A percentile compares a stretch with the other conserved stretches of the same genome.
Evolutionary conservation across 139 green algal species (phyloP).

Genomic region (Micromonas pusilla): DNA sequence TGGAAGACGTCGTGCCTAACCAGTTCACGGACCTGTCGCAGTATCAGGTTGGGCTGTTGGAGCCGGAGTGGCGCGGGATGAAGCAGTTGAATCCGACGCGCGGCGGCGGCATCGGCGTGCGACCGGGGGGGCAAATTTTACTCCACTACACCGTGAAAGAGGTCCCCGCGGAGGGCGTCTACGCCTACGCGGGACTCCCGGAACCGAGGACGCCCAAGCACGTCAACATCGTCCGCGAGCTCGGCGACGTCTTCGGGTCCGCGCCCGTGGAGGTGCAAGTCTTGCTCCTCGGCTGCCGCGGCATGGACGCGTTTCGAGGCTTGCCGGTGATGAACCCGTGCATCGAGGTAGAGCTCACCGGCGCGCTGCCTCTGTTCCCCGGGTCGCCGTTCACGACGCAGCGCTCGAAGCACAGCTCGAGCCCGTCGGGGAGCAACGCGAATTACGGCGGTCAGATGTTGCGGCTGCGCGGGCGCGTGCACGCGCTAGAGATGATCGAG

Average conservation of each 20-base stretch:
- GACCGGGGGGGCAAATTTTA: not conserved
- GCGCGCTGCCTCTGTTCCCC: not conserved
- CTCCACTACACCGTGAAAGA: constrained; percentile 12
- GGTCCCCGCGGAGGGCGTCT: not conserved
- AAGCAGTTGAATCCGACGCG: not conserved
- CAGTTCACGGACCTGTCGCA: not conserved
- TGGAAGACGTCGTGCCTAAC: constrained; percentile 1
- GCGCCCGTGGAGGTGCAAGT: not conserved
- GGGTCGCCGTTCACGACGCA: not conserved
- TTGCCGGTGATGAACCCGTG: not conserved
- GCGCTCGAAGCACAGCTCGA: not conserved
- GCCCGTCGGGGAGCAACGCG: not conserved
- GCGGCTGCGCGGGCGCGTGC: not conserved
- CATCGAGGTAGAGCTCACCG: constrained; percentile 10
- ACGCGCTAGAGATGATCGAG: not conserved
- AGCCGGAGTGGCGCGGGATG: constrained; percentile 17
- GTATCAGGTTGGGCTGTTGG: not conserved
- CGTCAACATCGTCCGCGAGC: not conserved
- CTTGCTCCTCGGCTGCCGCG: not conserved
- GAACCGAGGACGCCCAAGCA: not conserved
- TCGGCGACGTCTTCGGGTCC: not conserved
- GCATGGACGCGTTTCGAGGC: not conserved
- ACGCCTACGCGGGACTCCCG: not conserved
- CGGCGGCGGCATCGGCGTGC: not conserved
- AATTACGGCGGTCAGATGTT: constrained; percentile 9